Percentiles rank a stretch among this genome's conserved stretches.
These are phyloP conservation scores for Apium graveolens DNA, from an alignment of 129 eudicot species.

Conservation along the genomic window DNA sequence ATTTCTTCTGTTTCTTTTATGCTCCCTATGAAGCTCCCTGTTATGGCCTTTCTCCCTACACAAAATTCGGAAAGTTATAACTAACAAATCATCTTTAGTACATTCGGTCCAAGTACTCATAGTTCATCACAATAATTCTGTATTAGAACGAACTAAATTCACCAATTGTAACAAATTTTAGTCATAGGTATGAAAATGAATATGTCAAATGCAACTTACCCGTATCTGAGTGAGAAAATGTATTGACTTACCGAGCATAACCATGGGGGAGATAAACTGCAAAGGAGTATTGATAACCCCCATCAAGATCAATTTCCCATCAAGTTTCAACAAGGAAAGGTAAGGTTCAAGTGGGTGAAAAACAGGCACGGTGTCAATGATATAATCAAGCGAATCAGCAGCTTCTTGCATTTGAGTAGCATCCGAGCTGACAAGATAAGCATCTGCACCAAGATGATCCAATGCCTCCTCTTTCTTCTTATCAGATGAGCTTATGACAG, in stretches of 20 bases:
- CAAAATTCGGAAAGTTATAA: not conserved
- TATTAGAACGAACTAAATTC: no score
- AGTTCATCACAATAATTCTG: no score
- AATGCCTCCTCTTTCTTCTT: conserved; percentile 72
- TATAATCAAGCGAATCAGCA: conserved; percentile 70
- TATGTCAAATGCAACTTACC: not conserved
- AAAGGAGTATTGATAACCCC: conserved; percentile 75
- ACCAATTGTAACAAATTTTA: not conserved
- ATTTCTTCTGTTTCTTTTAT: conserved; percentile 84
- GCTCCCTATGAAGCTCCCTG: conserved; percentile 93
- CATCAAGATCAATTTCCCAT: conserved; percentile 74
- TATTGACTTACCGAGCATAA: conserved; percentile 67
- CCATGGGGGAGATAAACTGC: conserved; percentile 66
- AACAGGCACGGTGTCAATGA: conserved; percentile 74
- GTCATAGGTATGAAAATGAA: not conserved
- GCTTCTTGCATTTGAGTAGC: conserved; percentile 48
- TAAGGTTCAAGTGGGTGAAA: conserved; percentile 79
- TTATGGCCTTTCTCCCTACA: conserved; percentile 74
- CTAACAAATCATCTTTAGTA: not conserved
- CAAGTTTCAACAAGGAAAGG: conserved; percentile 64
- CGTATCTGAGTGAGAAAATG: not conserved
- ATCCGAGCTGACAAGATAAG: conserved; percentile 76
- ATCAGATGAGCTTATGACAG: conserved; percentile 78
- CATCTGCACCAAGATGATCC: conserved; percentile 82
- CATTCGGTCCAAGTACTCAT: not conserved